Conservation (phyloP, 1,284 basidiomycete genomes). For the Marasmius oreades region DNA sequence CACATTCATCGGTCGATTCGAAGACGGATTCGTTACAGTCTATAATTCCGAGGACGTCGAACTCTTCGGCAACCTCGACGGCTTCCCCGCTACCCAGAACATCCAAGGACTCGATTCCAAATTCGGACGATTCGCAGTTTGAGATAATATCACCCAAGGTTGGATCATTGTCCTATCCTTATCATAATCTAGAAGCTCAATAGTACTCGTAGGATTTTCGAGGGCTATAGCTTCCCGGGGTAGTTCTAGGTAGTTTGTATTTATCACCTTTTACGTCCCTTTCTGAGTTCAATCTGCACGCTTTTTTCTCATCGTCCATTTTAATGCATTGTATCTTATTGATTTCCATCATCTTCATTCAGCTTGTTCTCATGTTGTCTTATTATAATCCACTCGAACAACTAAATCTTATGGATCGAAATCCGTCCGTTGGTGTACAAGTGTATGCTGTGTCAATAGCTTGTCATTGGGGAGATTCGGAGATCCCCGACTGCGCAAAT, state of each 20-base stretch:
- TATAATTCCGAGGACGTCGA: background rate
- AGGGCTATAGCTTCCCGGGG: background rate
- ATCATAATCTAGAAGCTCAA: constrained; percentile 28
- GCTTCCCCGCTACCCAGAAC: constrained; percentile 30
- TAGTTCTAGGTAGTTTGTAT: too few relatives aligned
- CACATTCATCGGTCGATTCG: constrained; percentile 32
- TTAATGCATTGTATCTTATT: background rate
- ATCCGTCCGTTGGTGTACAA: too few relatives aligned
- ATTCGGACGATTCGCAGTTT: constrained; percentile 33
- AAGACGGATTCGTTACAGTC: constrained; percentile 12
- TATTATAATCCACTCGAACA: too few relatives aligned
- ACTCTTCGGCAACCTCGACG: constrained; percentile 25
- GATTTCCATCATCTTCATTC: constrained; percentile 35
- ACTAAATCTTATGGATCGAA: too few relatives aligned
- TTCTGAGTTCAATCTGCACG: too few relatives aligned
- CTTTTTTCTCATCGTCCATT: too few relatives aligned
- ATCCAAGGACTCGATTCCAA: constrained; percentile 30
- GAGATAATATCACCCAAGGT: constrained; percentile 47
- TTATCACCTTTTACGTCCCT: too few relatives aligned
- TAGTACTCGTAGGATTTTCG: constrained; percentile 18
- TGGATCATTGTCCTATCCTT: constrained; percentile 33
- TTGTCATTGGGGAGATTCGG: too few relatives aligned
- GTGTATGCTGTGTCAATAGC: too few relatives aligned
- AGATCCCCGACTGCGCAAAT: too few relatives aligned
- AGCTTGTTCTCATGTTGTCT: constrained; percentile 27